A percentile compares a stretch with the other conserved stretches of the same genome.
These are phyloP conservation scores for Acanthamoeba lenticulata DNA, from an alignment of 208 protist genomes.

Conservation along the genomic window DNA sequence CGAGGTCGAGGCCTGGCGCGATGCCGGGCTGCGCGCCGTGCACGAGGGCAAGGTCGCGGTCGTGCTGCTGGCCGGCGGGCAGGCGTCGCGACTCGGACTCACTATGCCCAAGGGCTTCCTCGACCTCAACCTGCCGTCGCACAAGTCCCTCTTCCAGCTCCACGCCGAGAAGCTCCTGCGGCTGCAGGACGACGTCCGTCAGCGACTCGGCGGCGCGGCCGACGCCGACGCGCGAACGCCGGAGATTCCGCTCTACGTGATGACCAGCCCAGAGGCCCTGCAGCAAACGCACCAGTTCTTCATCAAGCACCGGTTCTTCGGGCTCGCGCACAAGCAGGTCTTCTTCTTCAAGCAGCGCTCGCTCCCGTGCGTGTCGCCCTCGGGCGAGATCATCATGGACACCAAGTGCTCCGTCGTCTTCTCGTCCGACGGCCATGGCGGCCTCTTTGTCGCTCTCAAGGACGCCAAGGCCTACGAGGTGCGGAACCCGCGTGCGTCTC, in stretches of 20 bases:
- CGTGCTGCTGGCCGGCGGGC: slow-evolving; percentile 12
- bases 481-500: not conserved
- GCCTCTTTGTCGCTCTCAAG: not conserved
- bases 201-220: not conserved
- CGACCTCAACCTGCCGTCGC: slow-evolving; percentile 42
- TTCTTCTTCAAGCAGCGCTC: slow-evolving; percentile 60
- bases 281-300: slow-evolving; percentile 48
- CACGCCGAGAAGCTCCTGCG: slow-evolving; percentile 11
- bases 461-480: slow-evolving; percentile 15
- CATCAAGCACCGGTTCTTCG: slow-evolving; percentile 45
- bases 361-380: slow-evolving; percentile 23
- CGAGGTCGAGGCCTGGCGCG: not conserved
- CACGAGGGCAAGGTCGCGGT: not conserved
- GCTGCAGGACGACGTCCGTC: not conserved
- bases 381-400: slow-evolving; percentile 51
- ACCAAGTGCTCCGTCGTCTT: slow-evolving; percentile 45
- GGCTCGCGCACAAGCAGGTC: slow-evolving; percentile 5
- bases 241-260: slow-evolving; percentile 30
- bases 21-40: not conserved
- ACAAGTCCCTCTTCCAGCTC: slow-evolving; percentile 52
- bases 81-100: not conserved
- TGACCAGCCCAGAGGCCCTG: slow-evolving; percentile 39
- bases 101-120: slow-evolving; percentile 25
- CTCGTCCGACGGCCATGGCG: slow-evolving; percentile 37
- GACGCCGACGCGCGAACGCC: no score